phyloP scores from a whole-genome alignment of 164 flowering plant species.

The Aristolochia californica region DNA sequence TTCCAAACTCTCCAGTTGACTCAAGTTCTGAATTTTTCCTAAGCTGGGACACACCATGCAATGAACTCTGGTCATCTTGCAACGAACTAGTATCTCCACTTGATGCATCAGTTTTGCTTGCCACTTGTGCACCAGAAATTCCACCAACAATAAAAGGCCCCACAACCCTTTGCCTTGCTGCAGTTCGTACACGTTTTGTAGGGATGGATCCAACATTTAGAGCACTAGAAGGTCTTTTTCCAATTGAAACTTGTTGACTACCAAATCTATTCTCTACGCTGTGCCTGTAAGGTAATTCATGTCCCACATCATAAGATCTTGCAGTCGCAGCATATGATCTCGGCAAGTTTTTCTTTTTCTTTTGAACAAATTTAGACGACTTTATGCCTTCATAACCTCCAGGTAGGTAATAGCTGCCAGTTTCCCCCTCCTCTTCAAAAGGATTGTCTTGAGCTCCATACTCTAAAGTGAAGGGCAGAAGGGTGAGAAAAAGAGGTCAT shows the following conservation, averaged over 20 bases:
- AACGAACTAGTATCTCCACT: slow-evolving; percentile 95
- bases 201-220: slow-evolving; percentile 65
- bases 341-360: slow-evolving; percentile 37
- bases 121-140: slow-evolving; percentile 31
- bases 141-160: slow-evolving; percentile 48
- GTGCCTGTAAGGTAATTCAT: slow-evolving; percentile 42
- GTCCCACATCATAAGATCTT: slow-evolving; percentile 45
- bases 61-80: slow-evolving; percentile 85
- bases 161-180: slow-evolving; percentile 76
- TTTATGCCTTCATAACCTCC: slow-evolving; percentile 48
- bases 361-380: slow-evolving; percentile 40
- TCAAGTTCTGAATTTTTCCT: slow-evolving; percentile 70
- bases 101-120: slow-evolving; percentile 70
- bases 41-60: slow-evolving; percentile 52
- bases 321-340: slow-evolving; percentile 33
- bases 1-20: slow-evolving; percentile 60
- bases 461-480: slow-evolving; percentile 19
- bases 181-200: slow-evolving; percentile 87
- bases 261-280: slow-evolving; percentile 32
- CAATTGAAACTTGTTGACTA: slow-evolving; percentile 32
- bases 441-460: slow-evolving; percentile 43
- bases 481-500: slow-evolving; percentile 9
- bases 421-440: slow-evolving; percentile 76
- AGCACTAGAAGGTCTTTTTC: slow-evolving; percentile 55
- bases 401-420: slow-evolving; percentile 44